Evolutionary conservation across 1,284 basidiomycete species (phyloP).

Genomic region (Sporisorium graminicola): DNA sequence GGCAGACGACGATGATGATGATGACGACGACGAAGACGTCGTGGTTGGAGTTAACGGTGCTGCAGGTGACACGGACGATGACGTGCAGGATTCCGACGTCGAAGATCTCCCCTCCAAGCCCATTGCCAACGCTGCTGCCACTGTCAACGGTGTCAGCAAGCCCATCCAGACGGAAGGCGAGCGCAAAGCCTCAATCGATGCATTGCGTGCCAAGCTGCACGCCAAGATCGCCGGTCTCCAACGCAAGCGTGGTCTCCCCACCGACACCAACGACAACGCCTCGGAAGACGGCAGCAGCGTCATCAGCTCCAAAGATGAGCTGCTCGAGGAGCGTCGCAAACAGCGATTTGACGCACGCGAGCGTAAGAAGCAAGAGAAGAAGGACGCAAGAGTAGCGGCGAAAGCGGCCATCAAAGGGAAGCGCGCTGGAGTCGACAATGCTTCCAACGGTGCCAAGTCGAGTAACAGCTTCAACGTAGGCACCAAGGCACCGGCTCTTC

Average conservation of each 20-base stretch:
- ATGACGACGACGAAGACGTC: constrained; percentile 33
- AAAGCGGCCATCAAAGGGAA: constrained; percentile 37
- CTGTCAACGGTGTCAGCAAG: constrained; percentile 18
- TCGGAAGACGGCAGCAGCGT: constrained; percentile 45
- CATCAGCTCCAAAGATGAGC: constrained; percentile 61
- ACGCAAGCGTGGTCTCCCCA: constrained; percentile 47
- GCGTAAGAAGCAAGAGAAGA: constrained; percentile 60
- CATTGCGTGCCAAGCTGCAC: constrained; percentile 61
- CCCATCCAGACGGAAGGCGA: constrained; percentile 45
- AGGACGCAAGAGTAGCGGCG: constrained; percentile 50
- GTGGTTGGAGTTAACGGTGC: constrained; percentile 19
- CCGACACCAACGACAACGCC: constrained; percentile 26
- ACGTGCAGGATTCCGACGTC: constrained; percentile 46
- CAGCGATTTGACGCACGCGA: constrained; percentile 65
- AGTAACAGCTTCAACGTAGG: constrained; percentile 32
- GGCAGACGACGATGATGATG: constrained; percentile 36
- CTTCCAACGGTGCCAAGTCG: constrained; percentile 28
- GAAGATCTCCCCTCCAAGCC: constrained; percentile 29
- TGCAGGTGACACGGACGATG: constrained; percentile 54
- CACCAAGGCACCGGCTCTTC: constrained; percentile 53
- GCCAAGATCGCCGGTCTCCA: constrained; percentile 62
- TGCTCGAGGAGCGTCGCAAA: constrained; percentile 63
- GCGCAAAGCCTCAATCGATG: constrained; percentile 55
- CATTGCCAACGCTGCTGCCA: constrained; percentile 2
- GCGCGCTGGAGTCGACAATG: constrained; percentile 29